Evolutionary conservation across 2,329 filamentous ascomycete species (phyloP).

Genomic region (Nannizziopsis barbatae): DNA sequence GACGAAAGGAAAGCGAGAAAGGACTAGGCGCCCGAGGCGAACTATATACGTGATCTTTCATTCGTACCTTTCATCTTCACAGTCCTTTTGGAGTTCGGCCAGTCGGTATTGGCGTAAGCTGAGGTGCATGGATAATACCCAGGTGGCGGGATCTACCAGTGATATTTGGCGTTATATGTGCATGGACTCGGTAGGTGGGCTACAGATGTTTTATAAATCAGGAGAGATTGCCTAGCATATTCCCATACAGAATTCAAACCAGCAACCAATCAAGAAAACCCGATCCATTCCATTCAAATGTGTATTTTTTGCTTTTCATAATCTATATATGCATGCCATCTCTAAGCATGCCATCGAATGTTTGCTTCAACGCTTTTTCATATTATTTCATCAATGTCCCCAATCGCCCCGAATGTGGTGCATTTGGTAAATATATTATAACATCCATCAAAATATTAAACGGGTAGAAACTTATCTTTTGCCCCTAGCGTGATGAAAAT

Average conservation of each 20-base stretch:
- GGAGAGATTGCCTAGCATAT: neutral
- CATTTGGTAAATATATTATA: neutral
- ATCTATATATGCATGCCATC: neutral
- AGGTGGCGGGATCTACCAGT: no score
- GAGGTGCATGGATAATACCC: no score
- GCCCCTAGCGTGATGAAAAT: neutral
- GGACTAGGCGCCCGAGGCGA: conserved; percentile 26
- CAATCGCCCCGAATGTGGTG: neutral
- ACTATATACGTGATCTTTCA: conserved; percentile 24
- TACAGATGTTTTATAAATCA: neutral
- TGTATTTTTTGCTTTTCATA: neutral
- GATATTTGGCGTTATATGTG: no score
- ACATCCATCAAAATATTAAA: neutral
- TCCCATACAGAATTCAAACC: no score
- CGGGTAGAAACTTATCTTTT: neutral
- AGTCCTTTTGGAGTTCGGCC: neutral
- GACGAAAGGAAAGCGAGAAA: conserved; percentile 28
- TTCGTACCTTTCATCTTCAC: neutral
- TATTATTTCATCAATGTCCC: neutral
- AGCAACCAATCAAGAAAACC: no score
- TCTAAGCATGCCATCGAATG: conserved; percentile 3
- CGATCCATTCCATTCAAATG: no score
- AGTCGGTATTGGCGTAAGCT: neutral
- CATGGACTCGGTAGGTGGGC: neutral
- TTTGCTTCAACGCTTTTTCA: conserved; percentile 1